A percentile compares a stretch with the other conserved stretches of the same genome.
Conservation (phyloP, 2,329 filamentous ascomycete species). For the Dissoconium aciculare region DNA sequence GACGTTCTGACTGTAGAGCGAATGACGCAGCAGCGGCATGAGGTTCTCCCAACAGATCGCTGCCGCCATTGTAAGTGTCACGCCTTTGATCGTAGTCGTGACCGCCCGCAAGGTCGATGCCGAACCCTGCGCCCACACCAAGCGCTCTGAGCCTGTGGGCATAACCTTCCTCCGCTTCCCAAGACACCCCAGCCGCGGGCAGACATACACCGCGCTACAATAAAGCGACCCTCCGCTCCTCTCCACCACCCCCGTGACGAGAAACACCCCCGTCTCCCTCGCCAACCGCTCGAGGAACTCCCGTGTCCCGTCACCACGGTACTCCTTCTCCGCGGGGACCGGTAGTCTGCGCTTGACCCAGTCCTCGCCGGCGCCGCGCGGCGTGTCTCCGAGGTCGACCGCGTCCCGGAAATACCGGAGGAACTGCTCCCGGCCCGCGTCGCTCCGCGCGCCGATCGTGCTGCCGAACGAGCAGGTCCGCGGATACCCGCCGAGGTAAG, state of each 20-base stretch:
- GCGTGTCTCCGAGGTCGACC: slow-evolving; percentile 73
- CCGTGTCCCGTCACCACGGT: slow-evolving; percentile 58
- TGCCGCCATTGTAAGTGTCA: slow-evolving; percentile 64
- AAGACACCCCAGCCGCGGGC: slow-evolving; percentile 54
- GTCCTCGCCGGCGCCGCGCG: slow-evolving; percentile 49
- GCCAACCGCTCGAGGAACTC: slow-evolving; percentile 67
- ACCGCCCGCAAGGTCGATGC: slow-evolving; percentile 66
- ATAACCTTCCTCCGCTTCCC: slow-evolving; percentile 88
- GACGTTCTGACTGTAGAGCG: slow-evolving; percentile 76
- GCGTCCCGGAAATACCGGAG: slow-evolving; percentile 63
- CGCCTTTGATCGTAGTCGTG: slow-evolving; percentile 61
- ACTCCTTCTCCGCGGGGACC: slow-evolving; percentile 31
- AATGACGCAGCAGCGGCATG: slow-evolving; percentile 77
- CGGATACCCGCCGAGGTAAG: slow-evolving; percentile 83
- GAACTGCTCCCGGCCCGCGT: slow-evolving; percentile 65
- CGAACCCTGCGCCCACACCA: slow-evolving; percentile 80
- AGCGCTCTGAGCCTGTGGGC: slow-evolving; percentile 70
- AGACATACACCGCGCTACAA: slow-evolving; percentile 69
- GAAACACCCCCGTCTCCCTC: slow-evolving; percentile 61
- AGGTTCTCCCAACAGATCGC: slow-evolving; percentile 97
- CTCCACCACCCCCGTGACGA: slow-evolving; percentile 70
- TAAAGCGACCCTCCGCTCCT: slow-evolving; percentile 69
- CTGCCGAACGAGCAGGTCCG: slow-evolving; percentile 66
- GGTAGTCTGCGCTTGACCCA: slow-evolving; percentile 54
- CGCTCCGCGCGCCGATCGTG: slow-evolving; percentile 52